Evolutionary conservation across 306 rosid species (phyloP), one percentile per base, ranked within the genome.

Genomic region (Quercus bicolor): DNA sequence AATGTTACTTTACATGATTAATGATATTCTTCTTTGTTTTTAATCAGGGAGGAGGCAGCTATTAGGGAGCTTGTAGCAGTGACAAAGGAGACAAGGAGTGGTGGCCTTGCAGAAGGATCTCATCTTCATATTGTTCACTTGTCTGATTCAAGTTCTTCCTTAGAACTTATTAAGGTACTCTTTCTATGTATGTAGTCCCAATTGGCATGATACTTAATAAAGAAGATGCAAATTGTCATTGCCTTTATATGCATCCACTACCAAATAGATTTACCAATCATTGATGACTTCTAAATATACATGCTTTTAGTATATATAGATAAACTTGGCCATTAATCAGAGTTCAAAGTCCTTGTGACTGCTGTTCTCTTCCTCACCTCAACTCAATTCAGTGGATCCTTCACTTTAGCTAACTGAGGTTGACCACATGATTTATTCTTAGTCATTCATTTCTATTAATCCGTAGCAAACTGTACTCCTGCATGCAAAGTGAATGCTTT

Each of bases 91-190:
- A 95, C 97, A 62, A 83, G 83, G 81, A 76, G 20, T 23, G 97
- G 96, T 21, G 98, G 96, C 80, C 72, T 89, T 40, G 86, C 93
- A 56, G 92, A 90, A 84, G 98, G 98, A 87, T 97, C 98, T 75
- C 98, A 91, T 81, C 88, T 95, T 85, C 98, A 92, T 79, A 85
- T 95, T 68, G 98, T 87, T 83, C 98, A 92, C 85, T 87, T 95
- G 91, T 95, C 98, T 65, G 98, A 95, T 80, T 87, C 98, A 56
- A 86, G 92, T 75, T 82, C 86, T 81, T 90, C 98, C 68, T 83
- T 95, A 60, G 90, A 91, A 82, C 84, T 95, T 84, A 89, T 92
- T 60, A 95, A 92, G 98, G 98, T 92, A 76, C 68, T 21, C 4
- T 71, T 45, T 76, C 21, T 34, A 54, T 70, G 66, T 34, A 43